phyloP scores from a whole-genome alignment of 345 rosid genomes.

The Citrus reticulata region DNA sequence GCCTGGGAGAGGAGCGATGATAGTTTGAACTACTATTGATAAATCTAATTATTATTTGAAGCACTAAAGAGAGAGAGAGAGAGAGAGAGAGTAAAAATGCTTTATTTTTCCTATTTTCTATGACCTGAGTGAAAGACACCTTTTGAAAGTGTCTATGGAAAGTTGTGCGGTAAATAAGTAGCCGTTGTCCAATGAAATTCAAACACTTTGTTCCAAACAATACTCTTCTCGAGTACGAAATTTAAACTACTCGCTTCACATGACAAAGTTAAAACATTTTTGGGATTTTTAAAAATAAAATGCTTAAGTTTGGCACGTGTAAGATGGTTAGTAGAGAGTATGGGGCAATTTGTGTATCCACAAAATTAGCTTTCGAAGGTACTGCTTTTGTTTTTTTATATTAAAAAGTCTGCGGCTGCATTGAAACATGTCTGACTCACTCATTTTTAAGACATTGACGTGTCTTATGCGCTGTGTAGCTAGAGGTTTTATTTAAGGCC shows the following conservation, averaged over 20 bases:
- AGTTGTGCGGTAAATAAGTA: conserved; percentile 37
- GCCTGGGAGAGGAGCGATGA: conserved; percentile 15
- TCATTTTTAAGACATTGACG: neutral
- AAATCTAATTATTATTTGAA: conserved; percentile 35
- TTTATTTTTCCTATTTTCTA: conserved; percentile 2
- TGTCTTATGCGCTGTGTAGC: neutral
- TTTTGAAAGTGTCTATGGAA: conserved; percentile 36
- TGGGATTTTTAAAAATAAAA: neutral
- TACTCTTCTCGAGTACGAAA: conserved; percentile 4
- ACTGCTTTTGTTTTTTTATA: neutral
- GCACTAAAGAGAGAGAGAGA: conserved; percentile 16
- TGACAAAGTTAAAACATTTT: neutral
- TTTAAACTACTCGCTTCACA: neutral
- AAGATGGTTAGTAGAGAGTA: neutral
- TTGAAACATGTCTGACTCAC: conserved; percentile 25
- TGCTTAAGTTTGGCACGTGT: neutral
- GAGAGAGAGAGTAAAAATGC: neutral
- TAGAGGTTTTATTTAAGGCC: neutral
- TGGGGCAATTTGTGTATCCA: too few relatives aligned
- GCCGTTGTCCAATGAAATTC: conserved; percentile 54
- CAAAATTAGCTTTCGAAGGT: neutral
- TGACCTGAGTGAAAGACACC: conserved; percentile 14
- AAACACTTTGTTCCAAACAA: conserved; percentile 12
- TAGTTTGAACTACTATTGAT: conserved; percentile 5
- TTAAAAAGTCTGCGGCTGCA: conserved; percentile 2